phyloP scores from a whole-genome alignment of 257 asterid genomes.

The Solanum habrochaites region DNA sequence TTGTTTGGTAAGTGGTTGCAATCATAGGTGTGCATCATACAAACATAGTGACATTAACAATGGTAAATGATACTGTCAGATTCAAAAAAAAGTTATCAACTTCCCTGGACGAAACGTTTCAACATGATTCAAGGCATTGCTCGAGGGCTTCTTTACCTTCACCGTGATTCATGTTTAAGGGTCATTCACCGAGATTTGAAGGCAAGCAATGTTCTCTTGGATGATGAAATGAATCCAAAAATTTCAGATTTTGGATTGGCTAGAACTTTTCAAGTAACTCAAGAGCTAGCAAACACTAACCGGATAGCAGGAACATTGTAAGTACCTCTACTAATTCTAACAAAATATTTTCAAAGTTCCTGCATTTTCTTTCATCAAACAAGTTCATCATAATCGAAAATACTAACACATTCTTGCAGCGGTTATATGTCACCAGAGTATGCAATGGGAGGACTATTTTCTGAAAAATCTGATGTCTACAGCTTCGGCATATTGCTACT shows the following conservation, averaged over 20 bases:
- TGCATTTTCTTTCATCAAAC: not conserved
- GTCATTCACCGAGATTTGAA: not conserved
- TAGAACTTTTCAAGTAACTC: not conserved
- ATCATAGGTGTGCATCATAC: not conserved
- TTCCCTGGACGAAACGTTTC: not conserved
- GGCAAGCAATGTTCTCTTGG: not conserved
- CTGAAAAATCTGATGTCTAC: not conserved
- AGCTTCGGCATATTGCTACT: not conserved
- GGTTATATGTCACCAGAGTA: not conserved
- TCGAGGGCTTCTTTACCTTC: not conserved
- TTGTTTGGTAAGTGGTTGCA: not conserved
- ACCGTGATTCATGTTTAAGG: not conserved
- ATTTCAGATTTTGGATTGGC: not conserved
- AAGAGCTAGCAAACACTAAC: not conserved
- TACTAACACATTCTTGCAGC: not conserved
- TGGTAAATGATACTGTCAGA: not conserved
- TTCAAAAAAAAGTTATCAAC: not conserved
- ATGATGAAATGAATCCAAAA: not conserved
- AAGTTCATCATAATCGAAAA: not conserved
- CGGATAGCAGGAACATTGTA: not conserved
- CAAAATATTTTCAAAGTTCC: not conserved
- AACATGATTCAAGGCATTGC: not conserved
- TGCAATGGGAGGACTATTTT: not conserved
- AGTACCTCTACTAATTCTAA: not conserved
- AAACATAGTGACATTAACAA: not conserved